Base-by-base conservation (phyloP, 768 basidiomycete genomes). In the Lactifluus hygrophoroides region DNA sequence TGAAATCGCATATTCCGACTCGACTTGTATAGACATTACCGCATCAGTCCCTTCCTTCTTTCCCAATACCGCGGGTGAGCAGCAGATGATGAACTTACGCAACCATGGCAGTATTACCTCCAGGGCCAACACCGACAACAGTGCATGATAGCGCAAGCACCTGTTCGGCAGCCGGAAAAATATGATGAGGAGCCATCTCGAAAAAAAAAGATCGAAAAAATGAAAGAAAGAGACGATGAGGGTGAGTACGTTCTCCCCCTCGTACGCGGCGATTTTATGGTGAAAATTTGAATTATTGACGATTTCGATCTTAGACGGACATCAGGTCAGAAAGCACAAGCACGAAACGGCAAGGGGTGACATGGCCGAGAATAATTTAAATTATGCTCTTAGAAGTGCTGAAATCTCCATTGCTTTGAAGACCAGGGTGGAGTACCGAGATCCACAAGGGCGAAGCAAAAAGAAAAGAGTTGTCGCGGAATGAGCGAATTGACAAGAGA, bases 91-190 rank as follows among this genome's bases (percentile, higher is more conserved):
- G 32, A 23, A 77, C 85, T 62, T 73, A 90, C 89, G 88, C 89
- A 35, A 91, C 75, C 83, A 91, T 86, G 38, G 84, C 80, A 2
- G 89, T 91, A 16, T 85, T 85, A 7, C 89, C 89, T 3, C 88
- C 88, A 17, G 86, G 84, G 28, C 88, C 88, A 37, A 87, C 84
- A 13, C 89, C 89, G n/a, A 90, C 84, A 38, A 68, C 67, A 3
- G 66, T 66, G 63, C 67, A 88, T 16, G 85, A 80, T 43, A 90
- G 69, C 7, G 83, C 77, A 43, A 86, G 69, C 61, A 83, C 75
- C 55, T 77, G 77, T 72, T 83, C 69, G 1, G 66, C 38, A 48
- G 63, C 11, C n/a, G 69, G 70, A n/a, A 64, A 47, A 2, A 65
- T 57, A 52, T 61, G 67, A 43, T 69, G 65, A 60, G 65, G 67